Base-by-base conservation (phyloP, 495 filamentous ascomycete species). In the Zalerion maritima region DNA sequence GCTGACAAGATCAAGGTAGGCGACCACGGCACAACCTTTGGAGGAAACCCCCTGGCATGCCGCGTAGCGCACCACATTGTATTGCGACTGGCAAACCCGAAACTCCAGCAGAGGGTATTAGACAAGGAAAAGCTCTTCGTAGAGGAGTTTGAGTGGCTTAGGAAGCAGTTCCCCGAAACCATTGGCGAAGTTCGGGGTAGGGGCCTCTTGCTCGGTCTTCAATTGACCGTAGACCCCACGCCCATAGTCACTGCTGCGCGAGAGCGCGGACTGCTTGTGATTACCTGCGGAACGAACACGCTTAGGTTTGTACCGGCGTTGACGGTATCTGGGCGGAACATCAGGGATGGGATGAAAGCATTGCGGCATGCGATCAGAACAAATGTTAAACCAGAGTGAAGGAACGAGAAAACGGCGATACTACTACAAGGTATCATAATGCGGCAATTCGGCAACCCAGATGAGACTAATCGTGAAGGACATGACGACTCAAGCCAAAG, bases 11-110 rank as follows among this genome's bases (percentile, higher is more conserved):
- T 97, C 47, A 75, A 80, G 43, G 72, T 80, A 4, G 89, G 89
- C 26, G 89, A 97, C 46, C 89, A 97, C 50, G 89, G 89, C 14
- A 97, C 89, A 2, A 97, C 89, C 8, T 97, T 93, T 42, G 89
- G 89, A 12, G 89, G 89, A 2, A 97, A 96, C 57, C 91, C 89
- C 11, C 62, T 97, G 9, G 89, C 71, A 1, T 80, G 76, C 43
- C 65, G 86, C 21, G 50, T 96, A 2, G 91, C 82, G 3, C 76
- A 91, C 46, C 71, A 87, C 47, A 73, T 93, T 27, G 68, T 97
- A 33, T 57, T 58, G n/a, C 65, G 80, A 9, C 62, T 97, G 9
- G 64, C 78, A 0, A 62, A 77, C 3, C 54, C 67, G 0, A 61
- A 60, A 26, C 53, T 96, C 21, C 76, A 81, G 47, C 46, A 57